Conservation (phyloP, 1,139 yeast genomes). For the Nakaseomyces bracarensis region DNA sequence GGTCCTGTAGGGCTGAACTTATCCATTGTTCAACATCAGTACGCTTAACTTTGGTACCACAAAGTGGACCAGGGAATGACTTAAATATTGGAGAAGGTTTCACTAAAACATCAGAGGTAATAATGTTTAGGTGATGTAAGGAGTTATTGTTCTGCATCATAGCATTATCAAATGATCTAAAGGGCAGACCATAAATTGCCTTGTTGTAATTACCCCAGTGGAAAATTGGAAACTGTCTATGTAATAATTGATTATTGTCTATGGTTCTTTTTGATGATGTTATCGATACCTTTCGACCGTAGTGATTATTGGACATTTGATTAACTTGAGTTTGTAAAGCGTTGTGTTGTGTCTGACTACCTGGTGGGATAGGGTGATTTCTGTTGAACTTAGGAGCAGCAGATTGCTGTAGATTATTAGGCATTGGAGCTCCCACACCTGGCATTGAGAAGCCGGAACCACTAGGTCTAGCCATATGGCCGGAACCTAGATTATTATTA, state of each 20-base stretch:
- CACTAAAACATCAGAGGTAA: constrained; percentile 32
- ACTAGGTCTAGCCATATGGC: constrained; percentile 2
- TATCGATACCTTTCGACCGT: neutral
- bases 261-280: constrained; percentile 8
- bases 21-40: constrained; percentile 30
- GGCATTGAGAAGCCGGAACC: neutral
- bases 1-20: constrained; percentile 12
- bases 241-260: constrained; percentile 29
- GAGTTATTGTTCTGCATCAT: constrained; percentile 16
- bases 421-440: constrained; percentile 2
- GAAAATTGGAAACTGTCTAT: constrained; percentile 70
- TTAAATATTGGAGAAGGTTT: constrained; percentile 24
- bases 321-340: neutral
- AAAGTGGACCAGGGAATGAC: constrained; percentile 33
- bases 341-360: neutral
- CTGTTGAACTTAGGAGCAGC: neutral
- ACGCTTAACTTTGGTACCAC: constrained; percentile 22
- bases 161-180: constrained; percentile 14
- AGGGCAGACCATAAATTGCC: constrained; percentile 41
- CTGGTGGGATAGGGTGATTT: neutral
- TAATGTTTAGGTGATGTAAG: constrained; percentile 30
- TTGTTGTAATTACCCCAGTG: constrained; percentile 53
- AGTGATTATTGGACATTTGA: neutral
- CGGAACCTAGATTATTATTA: neutral
- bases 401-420: constrained; percentile 3